Conservation (phyloP, 2,329 filamentous ascomycete species). For the Canariomyces notabilis region DNA sequence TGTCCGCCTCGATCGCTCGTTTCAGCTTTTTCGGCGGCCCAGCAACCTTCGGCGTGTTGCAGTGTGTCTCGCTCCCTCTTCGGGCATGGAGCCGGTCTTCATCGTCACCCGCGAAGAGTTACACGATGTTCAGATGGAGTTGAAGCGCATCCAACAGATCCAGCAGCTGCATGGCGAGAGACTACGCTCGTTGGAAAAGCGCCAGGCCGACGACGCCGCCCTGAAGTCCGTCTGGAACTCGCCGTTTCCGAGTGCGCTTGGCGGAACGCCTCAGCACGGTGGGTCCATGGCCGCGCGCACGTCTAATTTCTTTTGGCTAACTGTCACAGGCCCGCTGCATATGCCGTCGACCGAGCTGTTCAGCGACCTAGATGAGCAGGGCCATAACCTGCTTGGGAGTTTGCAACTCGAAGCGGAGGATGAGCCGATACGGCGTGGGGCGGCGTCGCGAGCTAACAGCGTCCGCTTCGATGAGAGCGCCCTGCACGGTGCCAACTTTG, state of each 20-base stretch:
- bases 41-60: background rate
- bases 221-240: conserved; percentile 90
- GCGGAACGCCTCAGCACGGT: conserved; percentile 85
- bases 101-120: conserved; percentile 58
- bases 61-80: background rate
- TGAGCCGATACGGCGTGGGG: conserved; percentile 75
- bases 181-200: conserved; percentile 57
- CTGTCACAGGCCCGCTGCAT: conserved; percentile 63
- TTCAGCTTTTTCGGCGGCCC: background rate
- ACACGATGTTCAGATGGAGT: conserved; percentile 64
- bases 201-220: conserved; percentile 61
- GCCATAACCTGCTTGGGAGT: conserved; percentile 71
- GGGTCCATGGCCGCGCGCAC: conserved; percentile 29
- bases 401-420: conserved; percentile 85
- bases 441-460: conserved; percentile 89
- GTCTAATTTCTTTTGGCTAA: conserved; percentile 7
- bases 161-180: conserved; percentile 60
- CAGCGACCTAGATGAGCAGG: conserved; percentile 77
- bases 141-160: conserved; percentile 61
- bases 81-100: conserved; percentile 61
- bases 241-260: conserved; percentile 80
- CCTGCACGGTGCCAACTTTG: conserved; percentile 80
- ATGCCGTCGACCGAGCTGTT: conserved; percentile 64
- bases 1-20: conserved; percentile 9
- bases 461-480: conserved; percentile 97